Conservation (phyloP, 441 rosid species). For the Melastoma candidum region DNA sequence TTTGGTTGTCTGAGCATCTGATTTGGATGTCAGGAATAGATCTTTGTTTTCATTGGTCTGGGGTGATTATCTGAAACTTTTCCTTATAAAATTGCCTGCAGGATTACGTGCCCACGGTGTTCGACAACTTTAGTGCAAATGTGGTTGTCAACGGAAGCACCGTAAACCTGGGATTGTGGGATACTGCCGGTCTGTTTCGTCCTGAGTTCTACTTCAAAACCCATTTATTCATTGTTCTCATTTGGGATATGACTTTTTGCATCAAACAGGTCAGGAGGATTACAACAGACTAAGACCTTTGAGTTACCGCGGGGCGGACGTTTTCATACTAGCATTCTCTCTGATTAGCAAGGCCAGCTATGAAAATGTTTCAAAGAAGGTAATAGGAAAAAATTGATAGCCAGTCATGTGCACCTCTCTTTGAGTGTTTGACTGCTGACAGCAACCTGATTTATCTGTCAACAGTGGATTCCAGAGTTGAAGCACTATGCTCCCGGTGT, state of each 20-base stretch:
- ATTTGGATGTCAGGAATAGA: too few species aligned
- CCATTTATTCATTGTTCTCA: background rate
- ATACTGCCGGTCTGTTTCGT: conserved; percentile 7
- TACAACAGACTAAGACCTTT: conserved; percentile 19
- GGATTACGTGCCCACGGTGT: conserved; percentile 10
- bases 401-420: conserved; percentile 3
- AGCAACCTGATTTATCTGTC: background rate
- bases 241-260: background rate
- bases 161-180: conserved; percentile 10
- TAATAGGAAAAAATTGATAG: background rate
- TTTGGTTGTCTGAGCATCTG: too few species aligned
- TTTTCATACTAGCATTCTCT: conserved; percentile 21
- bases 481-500: conserved; percentile 20
- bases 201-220: background rate
- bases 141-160: conserved; percentile 11
- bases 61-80: background rate
- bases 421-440: background rate
- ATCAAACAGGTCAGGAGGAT: conserved; percentile 19
- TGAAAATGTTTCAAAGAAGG: conserved; percentile 22
- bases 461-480: conserved; percentile 22
- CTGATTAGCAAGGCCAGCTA: conserved; percentile 22
- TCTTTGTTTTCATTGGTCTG: background rate
- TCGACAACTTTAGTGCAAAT: conserved; percentile 10
- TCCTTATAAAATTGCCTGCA: background rate
- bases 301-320: conserved; percentile 21